Percentiles rank a stretch among this genome's conserved stretches.
These are phyloP conservation scores for Hygrocybe coccinea DNA, from an alignment of 768 basidiomycete species.

Conservation along the genomic window DNA sequence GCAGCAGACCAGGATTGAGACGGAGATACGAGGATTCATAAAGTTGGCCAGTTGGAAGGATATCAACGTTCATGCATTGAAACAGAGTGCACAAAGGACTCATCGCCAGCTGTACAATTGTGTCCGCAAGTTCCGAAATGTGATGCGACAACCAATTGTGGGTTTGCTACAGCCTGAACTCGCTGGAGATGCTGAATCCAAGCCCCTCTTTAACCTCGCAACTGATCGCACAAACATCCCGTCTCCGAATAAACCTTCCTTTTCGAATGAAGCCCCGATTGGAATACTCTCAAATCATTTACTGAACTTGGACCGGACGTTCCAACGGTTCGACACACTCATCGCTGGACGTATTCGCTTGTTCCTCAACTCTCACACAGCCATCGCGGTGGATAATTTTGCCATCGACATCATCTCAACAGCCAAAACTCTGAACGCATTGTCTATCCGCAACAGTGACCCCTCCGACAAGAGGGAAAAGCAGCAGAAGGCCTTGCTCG, in stretches of 20 bases:
- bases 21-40: constrained; percentile 77
- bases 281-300: constrained; percentile 34
- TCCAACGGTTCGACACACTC: constrained; percentile 44
- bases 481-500: constrained; percentile 65
- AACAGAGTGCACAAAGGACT: constrained; percentile 83
- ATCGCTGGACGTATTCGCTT: constrained; percentile 39
- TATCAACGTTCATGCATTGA: constrained; percentile 88
- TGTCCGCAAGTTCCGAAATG: constrained; percentile 86
- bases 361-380: constrained; percentile 38
- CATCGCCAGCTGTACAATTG: constrained; percentile 89
- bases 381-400: constrained; percentile 48
- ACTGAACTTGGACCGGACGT: constrained; percentile 46
- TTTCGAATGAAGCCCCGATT: neutral
- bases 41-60: constrained; percentile 99
- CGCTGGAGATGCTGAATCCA: constrained; percentile 35
- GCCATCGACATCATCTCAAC: constrained; percentile 61
- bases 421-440: constrained; percentile 49
- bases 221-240: neutral
- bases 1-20: constrained; percentile 63
- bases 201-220: constrained; percentile 7
- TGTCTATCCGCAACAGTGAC: constrained; percentile 39
- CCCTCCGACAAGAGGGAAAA: constrained; percentile 52
- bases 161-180: constrained; percentile 36
- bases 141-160: constrained; percentile 68
- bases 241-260: constrained; percentile 1